A percentile compares a stretch with the other conserved stretches of the same genome.
Conservation (phyloP, 2,329 filamentous ascomycete genomes). For the Fusarium xyrophilum region DNA sequence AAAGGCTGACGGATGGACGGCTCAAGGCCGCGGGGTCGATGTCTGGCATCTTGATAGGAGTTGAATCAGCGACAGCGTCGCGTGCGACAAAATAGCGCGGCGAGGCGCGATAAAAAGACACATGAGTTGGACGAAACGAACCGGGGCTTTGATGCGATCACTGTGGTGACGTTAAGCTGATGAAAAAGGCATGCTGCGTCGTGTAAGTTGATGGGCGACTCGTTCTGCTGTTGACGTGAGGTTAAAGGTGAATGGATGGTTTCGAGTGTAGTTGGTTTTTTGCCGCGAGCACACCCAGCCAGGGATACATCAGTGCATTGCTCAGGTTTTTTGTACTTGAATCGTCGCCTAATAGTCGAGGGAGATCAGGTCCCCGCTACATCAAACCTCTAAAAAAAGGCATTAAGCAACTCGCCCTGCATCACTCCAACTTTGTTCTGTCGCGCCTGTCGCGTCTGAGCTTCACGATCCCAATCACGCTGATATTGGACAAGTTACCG, state of each 20-base stretch:
- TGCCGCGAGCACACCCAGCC: slow-evolving; percentile 41
- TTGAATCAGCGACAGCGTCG: slow-evolving; percentile 50
- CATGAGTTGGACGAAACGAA: slow-evolving; percentile 54
- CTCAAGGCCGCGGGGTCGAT: slow-evolving; percentile 74
- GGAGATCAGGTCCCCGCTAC: slow-evolving; percentile 31
- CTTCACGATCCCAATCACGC: slow-evolving; percentile 11
- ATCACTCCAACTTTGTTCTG: slow-evolving; percentile 32
- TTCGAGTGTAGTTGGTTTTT: slow-evolving; percentile 49
- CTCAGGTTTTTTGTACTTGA: slow-evolving; percentile 40
- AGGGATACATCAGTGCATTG: slow-evolving; percentile 29
- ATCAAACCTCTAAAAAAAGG: slow-evolving; percentile 3
- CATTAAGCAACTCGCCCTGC: slow-evolving; percentile 29
- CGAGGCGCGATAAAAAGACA: slow-evolving; percentile 51
- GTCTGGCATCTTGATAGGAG: slow-evolving; percentile 63
- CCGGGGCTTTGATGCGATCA: slow-evolving; percentile 52
- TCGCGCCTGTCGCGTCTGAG: slow-evolving; percentile 42
- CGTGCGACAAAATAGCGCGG: slow-evolving; percentile 56
- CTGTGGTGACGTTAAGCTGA: slow-evolving; percentile 50
- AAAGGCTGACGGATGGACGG: slow-evolving; percentile 64
- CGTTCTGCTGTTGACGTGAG: slow-evolving; percentile 38
- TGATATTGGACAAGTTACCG: not conserved
- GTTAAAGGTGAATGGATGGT: slow-evolving; percentile 39
- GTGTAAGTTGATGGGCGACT: slow-evolving; percentile 50
- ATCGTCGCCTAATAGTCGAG: not conserved
- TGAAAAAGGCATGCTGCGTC: slow-evolving; percentile 53